These are phyloP conservation scores for Sugiyamaella lignohabitans DNA, from an alignment of 805 yeast genomes.

Conservation along the genomic window DNA sequence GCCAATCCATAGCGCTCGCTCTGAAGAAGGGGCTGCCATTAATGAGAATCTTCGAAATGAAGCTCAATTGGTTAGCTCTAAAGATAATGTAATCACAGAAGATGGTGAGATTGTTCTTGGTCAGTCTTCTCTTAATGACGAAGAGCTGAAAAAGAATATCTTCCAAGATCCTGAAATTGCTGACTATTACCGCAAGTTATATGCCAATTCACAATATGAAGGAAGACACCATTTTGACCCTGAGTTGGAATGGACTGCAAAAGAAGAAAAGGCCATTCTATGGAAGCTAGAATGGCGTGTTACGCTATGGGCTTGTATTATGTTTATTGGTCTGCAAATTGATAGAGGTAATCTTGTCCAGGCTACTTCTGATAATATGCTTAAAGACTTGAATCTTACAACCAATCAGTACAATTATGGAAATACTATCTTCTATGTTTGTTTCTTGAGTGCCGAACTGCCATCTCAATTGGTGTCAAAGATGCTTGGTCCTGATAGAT, in stretches of 20 bases:
- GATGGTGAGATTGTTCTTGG: constrained; percentile 10
- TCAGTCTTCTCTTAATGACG: not conserved
- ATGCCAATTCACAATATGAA: constrained; percentile 48
- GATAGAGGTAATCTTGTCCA: constrained; percentile 53
- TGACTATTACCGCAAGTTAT: constrained; percentile 39
- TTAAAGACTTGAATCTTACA: constrained; percentile 45
- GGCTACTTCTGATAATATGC: constrained; percentile 50
- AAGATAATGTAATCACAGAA: constrained; percentile 7
- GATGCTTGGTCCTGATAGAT: constrained; percentile 54
- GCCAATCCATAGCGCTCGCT: no score
- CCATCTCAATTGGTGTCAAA: constrained; percentile 64
- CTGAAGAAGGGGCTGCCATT: not conserved
- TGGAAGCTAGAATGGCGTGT: constrained; percentile 52
- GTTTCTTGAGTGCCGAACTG: constrained; percentile 54
- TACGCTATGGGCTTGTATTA: constrained; percentile 49
- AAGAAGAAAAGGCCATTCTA: constrained; percentile 45
- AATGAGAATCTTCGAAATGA: constrained; percentile 1
- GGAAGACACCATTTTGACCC: constrained; percentile 54
- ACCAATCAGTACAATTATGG: constrained; percentile 56
- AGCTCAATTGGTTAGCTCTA: constrained; percentile 6
- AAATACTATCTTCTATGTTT: constrained; percentile 46
- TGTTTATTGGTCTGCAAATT: constrained; percentile 53
- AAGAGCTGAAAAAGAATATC: constrained; percentile 23
- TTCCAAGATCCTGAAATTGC: constrained; percentile 45
- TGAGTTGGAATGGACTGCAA: constrained; percentile 45